Percentiles rank a stretch among this genome's conserved stretches.
phyloP scores from a whole-genome alignment of 2,329 filamentous ascomycete species.

The Fusarium sp. region DNA sequence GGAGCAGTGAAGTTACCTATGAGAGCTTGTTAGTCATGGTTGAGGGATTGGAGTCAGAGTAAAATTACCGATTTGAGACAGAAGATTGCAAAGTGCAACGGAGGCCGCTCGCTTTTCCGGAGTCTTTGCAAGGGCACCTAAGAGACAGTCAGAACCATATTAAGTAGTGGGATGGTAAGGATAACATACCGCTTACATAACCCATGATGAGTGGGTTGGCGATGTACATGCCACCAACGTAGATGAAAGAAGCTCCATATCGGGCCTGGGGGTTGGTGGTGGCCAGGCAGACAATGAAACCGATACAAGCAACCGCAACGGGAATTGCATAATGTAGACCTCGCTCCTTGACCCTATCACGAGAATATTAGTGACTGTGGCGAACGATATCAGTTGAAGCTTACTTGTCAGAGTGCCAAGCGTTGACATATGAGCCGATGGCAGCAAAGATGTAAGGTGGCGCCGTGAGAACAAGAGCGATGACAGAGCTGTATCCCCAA shows the following conservation, averaged over 20 bases:
- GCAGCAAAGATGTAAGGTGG: slow-evolving; percentile 12
- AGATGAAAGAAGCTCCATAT: slow-evolving; percentile 7
- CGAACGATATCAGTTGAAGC: fast-evolving
- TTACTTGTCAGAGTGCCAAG: slow-evolving; percentile 16
- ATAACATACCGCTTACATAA: not conserved
- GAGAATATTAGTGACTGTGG: not conserved
- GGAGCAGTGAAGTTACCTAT: slow-evolving; percentile 9
- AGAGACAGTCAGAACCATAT: fast-evolving
- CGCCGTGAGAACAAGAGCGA: slow-evolving; percentile 5
- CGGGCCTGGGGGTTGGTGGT: not conserved
- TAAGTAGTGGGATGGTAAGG: fast-evolving
- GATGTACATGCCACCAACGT: slow-evolving; percentile 10
- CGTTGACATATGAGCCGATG: slow-evolving; percentile 12
- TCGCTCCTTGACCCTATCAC: not conserved
- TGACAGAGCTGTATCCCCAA: slow-evolving; percentile 13
- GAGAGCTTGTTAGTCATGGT: not conserved
- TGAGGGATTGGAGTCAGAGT: fast-evolving
- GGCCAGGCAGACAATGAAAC: slow-evolving; percentile 1
- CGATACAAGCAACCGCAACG: not conserved
- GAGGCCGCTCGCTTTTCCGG: slow-evolving; percentile 8
- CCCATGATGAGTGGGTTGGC: slow-evolving; percentile 19
- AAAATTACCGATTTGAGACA: not conserved
- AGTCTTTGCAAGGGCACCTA: slow-evolving; percentile 7
- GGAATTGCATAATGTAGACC: slow-evolving; percentile 8
- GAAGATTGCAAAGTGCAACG: slow-evolving; percentile 1